Evolutionary conservation across 2,329 filamentous ascomycete genomes (phyloP), one percentile per base, ranked within the genome.

Genomic region (Arachnopeziza araneosa): DNA sequence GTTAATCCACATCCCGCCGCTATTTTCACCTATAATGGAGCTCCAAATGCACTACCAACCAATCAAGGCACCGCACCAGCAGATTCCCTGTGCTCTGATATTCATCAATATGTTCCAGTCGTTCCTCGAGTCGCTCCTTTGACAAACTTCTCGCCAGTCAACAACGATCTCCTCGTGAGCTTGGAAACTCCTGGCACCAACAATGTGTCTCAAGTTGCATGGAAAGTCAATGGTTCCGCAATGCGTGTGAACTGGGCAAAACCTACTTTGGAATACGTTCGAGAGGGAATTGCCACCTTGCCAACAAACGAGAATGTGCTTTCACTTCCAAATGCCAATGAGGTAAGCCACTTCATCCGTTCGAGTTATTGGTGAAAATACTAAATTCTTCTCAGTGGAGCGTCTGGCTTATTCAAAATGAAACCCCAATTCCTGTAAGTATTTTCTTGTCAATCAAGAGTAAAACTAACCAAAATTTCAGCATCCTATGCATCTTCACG

Each of bases 401-500:
- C 66, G 66, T 14, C 50, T 54, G 1, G 51, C 49, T 44, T 14
- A 44, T 44, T 44, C 24, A 66, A 58, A 24, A 58, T 57, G 9
- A 51, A 26, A 5, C 24, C 26, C 19, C 24, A 19, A 2, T 55
- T 23, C 66, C 14, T 56, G 62, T 24, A 30, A 60, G 23, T 50
- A 65, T 6, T 60, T 60, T 3, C 26, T 67, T 2, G 59, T 57
- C 2, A 61, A 60, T 21, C 24, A 6, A 44, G 36, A 44, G 12
- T 17, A 44, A 50, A 55, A 14, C 59, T 61, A 23, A 60, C 21
- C 26, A 6, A 17, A 5, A 36, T 52, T 23, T 50, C 26, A 75
- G 23, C 78, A 80, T 63, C 77, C 78, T 0, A 77, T 78, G 66
- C 78, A 80, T 66, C 67, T 80, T 9, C 78, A 80, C 66, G 79